Conservation (phyloP, 805 yeast species). For the Torulaspora delbrueckii region DNA sequence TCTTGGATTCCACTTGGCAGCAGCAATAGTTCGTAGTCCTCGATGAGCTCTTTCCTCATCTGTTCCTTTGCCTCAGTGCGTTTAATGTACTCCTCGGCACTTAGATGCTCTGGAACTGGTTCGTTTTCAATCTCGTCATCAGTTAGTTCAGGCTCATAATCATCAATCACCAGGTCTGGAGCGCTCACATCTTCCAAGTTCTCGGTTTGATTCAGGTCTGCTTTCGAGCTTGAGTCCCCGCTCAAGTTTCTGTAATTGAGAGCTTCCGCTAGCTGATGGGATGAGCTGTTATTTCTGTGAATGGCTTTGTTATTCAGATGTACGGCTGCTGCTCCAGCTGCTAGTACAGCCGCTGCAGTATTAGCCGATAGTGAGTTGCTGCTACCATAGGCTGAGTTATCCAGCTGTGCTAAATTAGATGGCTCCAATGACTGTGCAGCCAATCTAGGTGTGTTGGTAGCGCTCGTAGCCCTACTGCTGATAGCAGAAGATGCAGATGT, state of each 20-base stretch:
- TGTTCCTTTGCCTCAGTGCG: slow-evolving; percentile 9
- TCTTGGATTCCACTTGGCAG: slow-evolving; percentile 36
- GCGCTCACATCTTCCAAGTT: slow-evolving; percentile 2
- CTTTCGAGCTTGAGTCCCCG: not conserved
- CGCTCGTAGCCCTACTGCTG: slow-evolving; percentile 15
- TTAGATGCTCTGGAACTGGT: slow-evolving; percentile 13
- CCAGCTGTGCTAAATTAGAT: slow-evolving; percentile 10
- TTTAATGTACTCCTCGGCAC: slow-evolving; percentile 14
- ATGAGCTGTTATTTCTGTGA: slow-evolving; percentile 10
- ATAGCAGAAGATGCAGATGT: slow-evolving; percentile 15
- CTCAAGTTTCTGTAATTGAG: not conserved
- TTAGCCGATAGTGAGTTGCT: slow-evolving; percentile 17
- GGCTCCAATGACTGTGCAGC: slow-evolving; percentile 16
- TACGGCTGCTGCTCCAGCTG: slow-evolving; percentile 28
- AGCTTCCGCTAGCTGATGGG: slow-evolving; percentile 8
- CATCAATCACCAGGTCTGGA: slow-evolving; percentile 13
- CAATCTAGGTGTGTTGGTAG: slow-evolving; percentile 22
- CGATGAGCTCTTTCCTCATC: slow-evolving; percentile 14
- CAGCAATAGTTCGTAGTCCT: slow-evolving; percentile 22
- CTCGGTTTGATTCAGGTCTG: not conserved
- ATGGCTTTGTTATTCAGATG: slow-evolving; percentile 24
- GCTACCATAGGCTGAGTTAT: slow-evolving; percentile 11
- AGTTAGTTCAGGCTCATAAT: slow-evolving; percentile 22
- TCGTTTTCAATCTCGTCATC: slow-evolving; percentile 28
- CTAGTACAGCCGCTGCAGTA: slow-evolving; percentile 26